Evolutionary conservation across 1,284 basidiomycete genomes (phyloP).

Genomic region (Mycena sp.): DNA sequence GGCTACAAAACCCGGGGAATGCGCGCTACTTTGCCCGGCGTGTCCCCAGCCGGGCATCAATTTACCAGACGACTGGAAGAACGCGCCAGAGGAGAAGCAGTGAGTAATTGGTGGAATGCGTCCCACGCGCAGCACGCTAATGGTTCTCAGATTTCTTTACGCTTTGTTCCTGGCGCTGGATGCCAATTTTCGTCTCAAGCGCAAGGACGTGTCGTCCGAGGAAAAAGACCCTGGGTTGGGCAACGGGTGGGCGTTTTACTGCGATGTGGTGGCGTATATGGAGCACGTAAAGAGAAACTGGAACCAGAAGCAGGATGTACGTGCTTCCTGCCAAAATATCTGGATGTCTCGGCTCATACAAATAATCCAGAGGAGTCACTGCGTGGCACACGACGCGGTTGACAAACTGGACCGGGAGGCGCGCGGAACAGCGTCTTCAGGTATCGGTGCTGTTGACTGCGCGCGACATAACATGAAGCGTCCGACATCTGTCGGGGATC

Average conservation of each 20-base stretch:
- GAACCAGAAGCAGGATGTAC: neutral
- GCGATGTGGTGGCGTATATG: slow-evolving; percentile 23
- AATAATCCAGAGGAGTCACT: slow-evolving; percentile 27
- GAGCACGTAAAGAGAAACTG: slow-evolving; percentile 21
- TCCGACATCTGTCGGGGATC: too few relatives aligned
- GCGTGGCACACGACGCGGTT: neutral
- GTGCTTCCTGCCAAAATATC: neutral
- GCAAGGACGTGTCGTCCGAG: slow-evolving; percentile 41
- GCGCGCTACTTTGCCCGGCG: neutral
- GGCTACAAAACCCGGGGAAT: neutral
- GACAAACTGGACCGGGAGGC: neutral
- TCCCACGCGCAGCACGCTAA: neutral
- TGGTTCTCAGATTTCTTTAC: neutral
- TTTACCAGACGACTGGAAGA: slow-evolving; percentile 22
- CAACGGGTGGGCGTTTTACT: neutral
- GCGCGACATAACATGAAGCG: too few relatives aligned
- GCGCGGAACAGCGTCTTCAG: too few relatives aligned
- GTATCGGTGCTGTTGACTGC: too few relatives aligned
- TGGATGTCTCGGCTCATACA: slow-evolving; percentile 18
- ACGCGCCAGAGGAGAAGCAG: neutral
- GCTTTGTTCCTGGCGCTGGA: neutral
- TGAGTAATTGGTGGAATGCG: neutral
- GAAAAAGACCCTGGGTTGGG: slow-evolving; percentile 38
- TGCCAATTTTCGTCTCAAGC: slow-evolving; percentile 10
- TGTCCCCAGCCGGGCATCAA: slow-evolving; percentile 8